Conservation (phyloP, 208 protist species). For the Novymonas esmeraldas region DNA sequence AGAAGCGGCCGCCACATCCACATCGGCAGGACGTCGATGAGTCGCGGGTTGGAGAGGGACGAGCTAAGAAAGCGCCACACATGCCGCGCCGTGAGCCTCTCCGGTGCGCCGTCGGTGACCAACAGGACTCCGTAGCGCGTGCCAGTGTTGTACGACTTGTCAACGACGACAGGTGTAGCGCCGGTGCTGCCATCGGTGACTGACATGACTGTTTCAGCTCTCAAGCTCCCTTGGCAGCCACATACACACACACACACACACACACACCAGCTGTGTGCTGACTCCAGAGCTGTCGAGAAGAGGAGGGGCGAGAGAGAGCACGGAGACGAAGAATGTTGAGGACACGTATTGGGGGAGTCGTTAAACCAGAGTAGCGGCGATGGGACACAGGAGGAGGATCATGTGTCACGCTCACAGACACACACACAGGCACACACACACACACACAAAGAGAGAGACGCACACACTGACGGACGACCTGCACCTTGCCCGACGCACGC, state of each 20-base stretch:
- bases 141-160: slow-evolving; percentile 29
- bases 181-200: too few species aligned
- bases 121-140: slow-evolving; percentile 41
- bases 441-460: too few species aligned
- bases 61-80: slow-evolving; percentile 25
- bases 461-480: too few species aligned
- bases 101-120: slow-evolving; percentile 38
- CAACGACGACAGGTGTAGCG: not conserved
- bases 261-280: too few species aligned
- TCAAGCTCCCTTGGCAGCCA: too few species aligned
- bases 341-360: too few species aligned
- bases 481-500: too few species aligned
- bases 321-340: not conserved
- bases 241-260: too few species aligned
- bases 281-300: not conserved
- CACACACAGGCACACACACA: not conserved
- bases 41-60: slow-evolving; percentile 24
- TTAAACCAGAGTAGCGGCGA: not conserved
- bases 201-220: not conserved
- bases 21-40: slow-evolving; percentile 33
- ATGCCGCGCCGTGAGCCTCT: slow-evolving; percentile 18
- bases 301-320: not conserved
- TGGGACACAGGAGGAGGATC: not conserved
- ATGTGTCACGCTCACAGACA: not conserved
- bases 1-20: slow-evolving; percentile 42